Base-by-base conservation (phyloP, 2,329 filamentous ascomycete species). In the Plenodomus lindquistii region DNA sequence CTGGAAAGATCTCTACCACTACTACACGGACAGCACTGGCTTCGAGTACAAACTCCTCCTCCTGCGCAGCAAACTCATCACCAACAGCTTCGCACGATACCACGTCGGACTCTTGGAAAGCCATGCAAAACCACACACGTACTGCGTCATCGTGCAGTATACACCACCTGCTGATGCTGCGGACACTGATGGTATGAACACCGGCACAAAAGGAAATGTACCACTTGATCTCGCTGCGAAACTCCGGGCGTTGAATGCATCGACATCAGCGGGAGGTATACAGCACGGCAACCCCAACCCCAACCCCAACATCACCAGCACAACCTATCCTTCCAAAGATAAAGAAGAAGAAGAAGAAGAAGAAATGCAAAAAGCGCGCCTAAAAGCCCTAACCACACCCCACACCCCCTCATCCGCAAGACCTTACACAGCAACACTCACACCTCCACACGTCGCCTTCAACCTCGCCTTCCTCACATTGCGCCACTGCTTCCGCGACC, bases 21-120 rank as follows among this genome's bases (percentile, higher is more conserved):
- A 88, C 51, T 91, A 87, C 69, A 73, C 70, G 16, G 89, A 94
- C 65, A 46, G 61, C 2, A 80, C 79, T 0, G 81, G 79, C 40
- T 89, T 90, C 65, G 69, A 75, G 3, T 91, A 90, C 71, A 78
- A 85, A 44, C 73, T 89, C 48, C 77, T 78, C 0, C 72, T 94
- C 13, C 78, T 79, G 2, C 81, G 87, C 22, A 66, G 63, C 64
- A 81, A 71, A 69, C 77, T 64, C 34, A 69, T 52, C 4, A 73
- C 75, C 10, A 80, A 80, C 34, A 63, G 71, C 0, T 81, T 81
- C 37, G 82, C 90, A 61, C 82, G 80, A 27, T 85, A 71, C 48
- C 54, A 57, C 5, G 44, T 72, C 24, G 66, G 62, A 2, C 44
- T 73, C 13, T 63, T 69, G 44, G 68, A 73, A 44, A 66, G 60